Base-by-base conservation (phyloP, 2,329 filamentous ascomycete genomes). In the Talaromyces funiculosus region DNA sequence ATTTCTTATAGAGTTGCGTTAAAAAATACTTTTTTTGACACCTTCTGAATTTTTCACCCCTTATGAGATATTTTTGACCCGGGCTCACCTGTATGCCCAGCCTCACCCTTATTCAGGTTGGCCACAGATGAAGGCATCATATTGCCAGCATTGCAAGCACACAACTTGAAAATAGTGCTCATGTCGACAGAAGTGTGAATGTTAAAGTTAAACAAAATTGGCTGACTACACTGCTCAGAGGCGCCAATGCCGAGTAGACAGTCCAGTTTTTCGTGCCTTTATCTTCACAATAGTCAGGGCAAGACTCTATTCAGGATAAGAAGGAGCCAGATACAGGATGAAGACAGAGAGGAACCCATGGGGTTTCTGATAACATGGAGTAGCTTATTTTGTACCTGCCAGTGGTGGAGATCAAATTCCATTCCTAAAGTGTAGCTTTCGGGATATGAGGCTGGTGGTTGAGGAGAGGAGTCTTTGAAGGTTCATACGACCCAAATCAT, bases 81-180 rank as follows among this genome's bases (percentile, higher is more conserved):
- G n/a, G n/a, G n/a, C n/a, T n/a, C n/a, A n/a, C n/a, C n/a, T n/a
- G n/a, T n/a, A n/a, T n/a, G n/a, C n/a, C n/a, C n/a, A n/a, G n/a
- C n/a, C n/a, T n/a, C n/a, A n/a, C 26, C 47, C 26, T 51, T 26
- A 16, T 24, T 24, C 8, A 51, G 1, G 6, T 51, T 24, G 5
- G 47, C 47, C 16, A 51, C 47, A 31, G 47, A 51, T 31, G 45
- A 51, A 51, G 45, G 45, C 45, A 51, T 29, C 24, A 24, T 10
- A 51, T n/a, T n/a, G 24, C 45, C 45, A 51, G 45, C 45, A 29
- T 51, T 51, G 45, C 45, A 51, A 51, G 45, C 45, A 51, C 45
- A 24, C 24, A 51, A 33, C 24, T 51, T 51, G 20, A 51, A 51
- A 14, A 51, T 22, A 20, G 45, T 51, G 45, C 14, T 20, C 8